A percentile compares a stretch with the other conserved stretches of the same genome.
These are phyloP conservation scores for Trichosporon coremiiforme DNA, from an alignment of 1,284 basidiomycete genomes.

Conservation along the genomic window DNA sequence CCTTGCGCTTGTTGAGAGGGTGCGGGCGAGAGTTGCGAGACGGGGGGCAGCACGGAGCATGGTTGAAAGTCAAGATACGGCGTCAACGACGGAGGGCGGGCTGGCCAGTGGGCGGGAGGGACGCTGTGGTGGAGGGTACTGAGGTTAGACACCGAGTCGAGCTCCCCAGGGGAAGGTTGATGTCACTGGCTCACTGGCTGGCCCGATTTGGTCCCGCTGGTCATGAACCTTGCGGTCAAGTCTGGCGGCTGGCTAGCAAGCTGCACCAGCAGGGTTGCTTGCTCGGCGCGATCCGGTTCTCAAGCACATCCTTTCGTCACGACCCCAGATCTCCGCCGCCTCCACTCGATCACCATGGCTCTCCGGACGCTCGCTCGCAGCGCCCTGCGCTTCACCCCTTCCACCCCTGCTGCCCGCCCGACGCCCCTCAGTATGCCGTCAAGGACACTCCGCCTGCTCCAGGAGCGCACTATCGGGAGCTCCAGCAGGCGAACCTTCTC, in stretches of 20 bases:
- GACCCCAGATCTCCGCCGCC: neutral
- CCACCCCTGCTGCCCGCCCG: neutral
- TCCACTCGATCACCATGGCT: constrained; percentile 17
- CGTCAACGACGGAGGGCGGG: neutral
- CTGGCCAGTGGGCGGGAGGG: neutral
- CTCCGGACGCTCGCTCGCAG: constrained; percentile 11
- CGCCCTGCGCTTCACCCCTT: constrained; percentile 14
- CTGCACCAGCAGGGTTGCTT: neutral
- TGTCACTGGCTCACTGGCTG: constrained; percentile 18
- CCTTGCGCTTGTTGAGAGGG: constrained; percentile 22
- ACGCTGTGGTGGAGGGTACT: neutral
- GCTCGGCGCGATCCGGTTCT: constrained; percentile 14
- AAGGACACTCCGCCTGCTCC: neutral
- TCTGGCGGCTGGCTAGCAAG: too few species aligned
- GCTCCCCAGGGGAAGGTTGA: neutral
- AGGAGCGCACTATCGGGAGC: too few species aligned
- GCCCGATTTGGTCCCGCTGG: neutral
- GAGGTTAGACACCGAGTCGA: constrained; percentile 8
- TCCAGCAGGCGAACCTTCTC: neutral
- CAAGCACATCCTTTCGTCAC: constrained; percentile 1
- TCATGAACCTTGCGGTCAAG: neutral
- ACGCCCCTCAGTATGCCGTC: neutral
- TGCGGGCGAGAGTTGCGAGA: constrained; percentile 20
- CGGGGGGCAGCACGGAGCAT: constrained; percentile 20
- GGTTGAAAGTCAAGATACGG: neutral